phyloP scores from a whole-genome alignment of 2,329 filamentous ascomycete species.

The Diplodia sapinea region DNA sequence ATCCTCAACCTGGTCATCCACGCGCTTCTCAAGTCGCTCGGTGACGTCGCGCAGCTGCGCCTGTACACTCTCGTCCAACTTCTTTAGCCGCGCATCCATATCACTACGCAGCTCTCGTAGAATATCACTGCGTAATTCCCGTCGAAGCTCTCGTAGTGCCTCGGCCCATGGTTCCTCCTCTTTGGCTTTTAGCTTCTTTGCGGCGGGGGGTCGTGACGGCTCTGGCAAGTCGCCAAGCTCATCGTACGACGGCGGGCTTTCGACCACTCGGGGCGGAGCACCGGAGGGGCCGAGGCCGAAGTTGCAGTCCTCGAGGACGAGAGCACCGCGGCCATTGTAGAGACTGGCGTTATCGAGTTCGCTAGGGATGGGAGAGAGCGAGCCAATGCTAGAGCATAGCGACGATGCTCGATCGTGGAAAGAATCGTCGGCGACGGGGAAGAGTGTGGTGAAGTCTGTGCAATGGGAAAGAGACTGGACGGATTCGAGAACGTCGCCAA shows the following conservation, averaged over 20 bases:
- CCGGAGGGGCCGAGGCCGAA: background rate
- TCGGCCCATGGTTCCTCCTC: constrained; percentile 2
- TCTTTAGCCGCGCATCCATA: no score
- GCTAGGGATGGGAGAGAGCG: constrained; percentile 3
- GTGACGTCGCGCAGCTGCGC: background rate
- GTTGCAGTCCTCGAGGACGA: constrained; percentile 2
- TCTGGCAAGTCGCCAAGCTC: background rate
- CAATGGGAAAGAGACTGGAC: background rate
- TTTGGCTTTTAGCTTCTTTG: background rate
- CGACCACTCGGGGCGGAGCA: background rate
- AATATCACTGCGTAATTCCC: background rate
- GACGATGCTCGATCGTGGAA: background rate
- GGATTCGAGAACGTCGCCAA: background rate
- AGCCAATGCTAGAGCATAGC: constrained; percentile 2
- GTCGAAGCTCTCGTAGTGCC: background rate
- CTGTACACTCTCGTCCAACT: background rate
- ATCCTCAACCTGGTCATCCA: background rate
- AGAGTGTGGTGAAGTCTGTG: background rate
- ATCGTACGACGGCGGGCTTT: constrained; percentile 9
- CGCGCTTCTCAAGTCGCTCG: background rate
- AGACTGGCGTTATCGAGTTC: constrained; percentile 3
- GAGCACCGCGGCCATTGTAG: constrained; percentile 1
- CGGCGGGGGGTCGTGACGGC: background rate
- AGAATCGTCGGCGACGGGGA: background rate
- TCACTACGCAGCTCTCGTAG: background rate